Conservation (phyloP, 2,329 filamentous ascomycete genomes). For the Herpotrichia juniperi region DNA sequence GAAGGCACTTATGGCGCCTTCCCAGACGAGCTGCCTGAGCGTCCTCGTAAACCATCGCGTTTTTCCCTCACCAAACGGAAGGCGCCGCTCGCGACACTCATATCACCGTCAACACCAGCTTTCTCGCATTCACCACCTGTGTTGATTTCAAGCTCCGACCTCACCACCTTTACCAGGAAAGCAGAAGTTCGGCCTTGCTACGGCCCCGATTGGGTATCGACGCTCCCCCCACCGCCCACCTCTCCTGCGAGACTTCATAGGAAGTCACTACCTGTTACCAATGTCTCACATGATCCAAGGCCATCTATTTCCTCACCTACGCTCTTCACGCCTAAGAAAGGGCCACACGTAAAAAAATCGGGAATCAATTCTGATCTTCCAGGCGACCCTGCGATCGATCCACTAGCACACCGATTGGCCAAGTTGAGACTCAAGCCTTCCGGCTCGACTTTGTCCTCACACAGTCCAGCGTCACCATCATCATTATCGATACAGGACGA, state of each 20-base stretch:
- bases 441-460: background rate
- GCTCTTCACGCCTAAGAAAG: background rate
- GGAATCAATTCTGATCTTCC: background rate
- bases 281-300: background rate
- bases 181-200: background rate
- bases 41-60: slow-evolving; percentile 7
- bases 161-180: background rate
- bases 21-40: slow-evolving; percentile 10
- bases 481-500: background rate
- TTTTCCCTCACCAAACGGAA: slow-evolving; percentile 8
- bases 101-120: background rate
- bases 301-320: slow-evolving; percentile 8
- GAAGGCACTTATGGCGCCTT: background rate
- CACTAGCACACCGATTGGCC: slow-evolving; percentile 1
- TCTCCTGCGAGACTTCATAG: background rate
- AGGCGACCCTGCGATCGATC: background rate
- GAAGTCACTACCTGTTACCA: slow-evolving; percentile 1
- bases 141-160: too few species aligned
- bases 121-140: too few species aligned
- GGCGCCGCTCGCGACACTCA: background rate
- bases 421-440: background rate
- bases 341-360: background rate
- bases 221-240: background rate
- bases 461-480: background rate
- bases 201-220: background rate